Base-by-base conservation (phyloP, 2,329 filamentous ascomycete genomes). In the Scedosporium dehoogii region DNA sequence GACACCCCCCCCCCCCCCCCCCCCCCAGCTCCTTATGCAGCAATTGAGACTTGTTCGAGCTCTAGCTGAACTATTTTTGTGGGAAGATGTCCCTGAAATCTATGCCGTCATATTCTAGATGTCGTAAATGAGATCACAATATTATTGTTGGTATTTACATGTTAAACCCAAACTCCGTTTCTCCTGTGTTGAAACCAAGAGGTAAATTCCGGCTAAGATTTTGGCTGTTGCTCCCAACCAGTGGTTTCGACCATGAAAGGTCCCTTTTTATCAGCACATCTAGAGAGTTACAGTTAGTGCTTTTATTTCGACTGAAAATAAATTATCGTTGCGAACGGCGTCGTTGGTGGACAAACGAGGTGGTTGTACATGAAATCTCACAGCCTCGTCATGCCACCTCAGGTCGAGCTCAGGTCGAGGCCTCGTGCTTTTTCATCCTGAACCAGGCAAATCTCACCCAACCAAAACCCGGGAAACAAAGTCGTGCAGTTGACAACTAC, bases 201-300 rank as follows among this genome's bases (percentile, higher is more conserved):
- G 42, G 16, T 21, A 25, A 46, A 16, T 18, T 33, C 25, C n/a
- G 41, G 10, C 18, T n/a, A 14, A 18, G 23, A 21, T 33, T 16
- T 25, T 16, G 18, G 10, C 21, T 56, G 59, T 6, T 42, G 27
- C 12, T 61, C 59, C 59, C 59, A 61, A 33, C 21, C 38, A 2
- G 60, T 87, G 25, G 85, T 88, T 73, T 88, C 85, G 53, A 86
- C 81, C 70, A 76, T 80, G 67, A 87, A 88, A 6, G 63, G 74
- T 4, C 81, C 82, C 14, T 82, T 81, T 67, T 74, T 79, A 71
- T 86, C 84, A 63, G 76, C 74, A 71, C 85, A 87, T 67, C 85
- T 87, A 70, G 44, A 65, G 64, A 64, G 63, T 7, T 23, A 9
- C 14, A 2, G 44, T 62, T 48, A 62, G 53, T 10, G 46, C 33